These are phyloP conservation scores for Blastosporella zonata DNA, from an alignment of 1,284 basidiomycete species.

Conservation along the genomic window DNA sequence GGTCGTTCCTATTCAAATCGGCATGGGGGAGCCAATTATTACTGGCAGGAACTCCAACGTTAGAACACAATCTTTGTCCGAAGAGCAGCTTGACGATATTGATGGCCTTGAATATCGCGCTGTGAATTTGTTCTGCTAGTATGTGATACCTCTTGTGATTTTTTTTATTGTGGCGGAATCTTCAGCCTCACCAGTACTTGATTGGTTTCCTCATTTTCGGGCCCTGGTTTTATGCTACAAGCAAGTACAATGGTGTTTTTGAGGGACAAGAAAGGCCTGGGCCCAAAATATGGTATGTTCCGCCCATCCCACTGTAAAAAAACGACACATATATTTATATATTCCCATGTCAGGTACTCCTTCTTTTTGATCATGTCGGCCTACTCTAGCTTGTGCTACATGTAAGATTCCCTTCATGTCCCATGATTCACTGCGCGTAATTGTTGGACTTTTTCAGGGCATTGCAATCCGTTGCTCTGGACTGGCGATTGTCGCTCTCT, in stretches of 20 bases:
- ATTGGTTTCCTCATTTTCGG: conserved; percentile 55
- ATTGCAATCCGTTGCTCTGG: conserved; percentile 76
- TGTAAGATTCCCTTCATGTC: conserved; percentile 39
- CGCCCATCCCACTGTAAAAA: background rate
- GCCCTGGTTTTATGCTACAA: conserved; percentile 44
- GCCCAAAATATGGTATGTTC: conserved; percentile 47
- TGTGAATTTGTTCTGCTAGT: conserved; percentile 49
- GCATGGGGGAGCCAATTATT: background rate
- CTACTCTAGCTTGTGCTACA: conserved; percentile 53
- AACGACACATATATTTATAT: background rate
- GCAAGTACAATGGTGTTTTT: conserved; percentile 46
- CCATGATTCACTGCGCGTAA: conserved; percentile 50
- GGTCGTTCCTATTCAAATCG: conserved; percentile 26
- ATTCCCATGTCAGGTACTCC: conserved; percentile 35
- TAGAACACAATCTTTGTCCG: conserved; percentile 58
- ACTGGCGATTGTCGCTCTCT: conserved; percentile 65
- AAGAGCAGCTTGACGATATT: conserved; percentile 75
- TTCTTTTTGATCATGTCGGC: conserved; percentile 49
- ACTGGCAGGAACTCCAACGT: conserved; percentile 73
- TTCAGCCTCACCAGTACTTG: conserved; percentile 40
- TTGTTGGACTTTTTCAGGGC: conserved; percentile 62
- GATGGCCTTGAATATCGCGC: conserved; percentile 81
- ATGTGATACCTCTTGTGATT: conserved; percentile 44
- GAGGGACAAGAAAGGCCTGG: conserved; percentile 41
- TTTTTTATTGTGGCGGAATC: background rate